phyloP scores from a whole-genome alignment of 2,329 filamentous ascomycete species.

The Ilyonectria sp. region DNA sequence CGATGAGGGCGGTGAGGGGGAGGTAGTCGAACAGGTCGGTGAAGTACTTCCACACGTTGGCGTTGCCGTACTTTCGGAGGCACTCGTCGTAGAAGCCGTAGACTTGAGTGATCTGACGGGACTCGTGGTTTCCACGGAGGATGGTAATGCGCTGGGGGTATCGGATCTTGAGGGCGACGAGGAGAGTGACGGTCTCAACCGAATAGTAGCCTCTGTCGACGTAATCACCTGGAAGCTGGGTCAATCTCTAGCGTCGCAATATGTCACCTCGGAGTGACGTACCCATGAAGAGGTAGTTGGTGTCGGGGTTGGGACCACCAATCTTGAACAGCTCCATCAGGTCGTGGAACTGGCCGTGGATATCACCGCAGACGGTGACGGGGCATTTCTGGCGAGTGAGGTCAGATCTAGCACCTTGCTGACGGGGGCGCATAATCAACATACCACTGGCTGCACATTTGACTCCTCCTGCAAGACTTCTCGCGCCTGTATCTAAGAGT shows the following conservation, averaged over 20 bases:
- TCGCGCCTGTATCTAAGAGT: conserved; percentile 75
- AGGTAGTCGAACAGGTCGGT: conserved; percentile 99
- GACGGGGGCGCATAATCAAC: conserved; percentile 50
- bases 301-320: conserved; percentile 96
- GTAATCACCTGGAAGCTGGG: conserved; percentile 81
- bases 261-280: conserved; percentile 50
- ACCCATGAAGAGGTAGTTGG: conserved; percentile 99
- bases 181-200: conserved; percentile 96
- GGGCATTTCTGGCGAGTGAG: conserved; percentile 85
- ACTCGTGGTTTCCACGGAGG: conserved; percentile 98
- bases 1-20: conserved; percentile 95
- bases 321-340: conserved; percentile 99
- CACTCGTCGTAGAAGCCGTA: conserved; percentile 99
- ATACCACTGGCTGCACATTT: conserved; percentile 98
- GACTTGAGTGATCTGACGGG: conserved; percentile 97
- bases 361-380: conserved; percentile 98
- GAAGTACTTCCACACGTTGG: conserved; percentile 99
- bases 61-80: conserved; percentile 98
- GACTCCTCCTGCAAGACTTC: conserved; percentile 98
- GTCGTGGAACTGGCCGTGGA: conserved; percentile 99
- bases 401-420: conserved; percentile 48
- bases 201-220: conserved; percentile 99
- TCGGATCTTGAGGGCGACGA: conserved; percentile 97
- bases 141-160: conserved; percentile 99
- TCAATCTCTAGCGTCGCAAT: conserved; percentile 5